Conservation (phyloP, 169 alveolate species). For the Theileria parva region DNA sequence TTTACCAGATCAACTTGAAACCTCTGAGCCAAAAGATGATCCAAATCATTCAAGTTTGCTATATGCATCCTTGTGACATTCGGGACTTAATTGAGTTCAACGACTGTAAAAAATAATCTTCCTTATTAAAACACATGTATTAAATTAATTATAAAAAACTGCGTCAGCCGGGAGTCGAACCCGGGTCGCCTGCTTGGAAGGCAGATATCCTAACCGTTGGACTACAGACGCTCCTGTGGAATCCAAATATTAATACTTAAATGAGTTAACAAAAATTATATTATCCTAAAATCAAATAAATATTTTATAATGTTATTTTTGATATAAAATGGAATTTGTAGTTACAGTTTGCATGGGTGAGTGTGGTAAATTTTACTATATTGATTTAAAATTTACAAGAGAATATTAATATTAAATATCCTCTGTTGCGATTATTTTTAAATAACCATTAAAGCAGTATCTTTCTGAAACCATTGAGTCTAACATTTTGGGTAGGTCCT, state of each 20-base stretch:
- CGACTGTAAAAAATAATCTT: constrained; percentile 3
- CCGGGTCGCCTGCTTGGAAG: constrained; percentile 99
- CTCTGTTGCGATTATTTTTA: constrained; percentile 6
- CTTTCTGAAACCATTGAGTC: neutral
- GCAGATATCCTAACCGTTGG: constrained; percentile 98
- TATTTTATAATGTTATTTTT: neutral
- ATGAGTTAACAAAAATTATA: neutral
- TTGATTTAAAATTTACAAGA: neutral
- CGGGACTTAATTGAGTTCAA: constrained; percentile 46
- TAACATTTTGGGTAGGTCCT: constrained; percentile 2
- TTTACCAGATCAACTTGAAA: constrained; percentile 31
- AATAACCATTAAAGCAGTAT: constrained; percentile 9
- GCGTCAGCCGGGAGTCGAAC: constrained; percentile 99
- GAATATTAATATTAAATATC: neutral
- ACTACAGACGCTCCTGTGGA: constrained; percentile 88
- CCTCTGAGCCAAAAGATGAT: constrained; percentile 57
- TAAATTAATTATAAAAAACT: constrained; percentile 37
- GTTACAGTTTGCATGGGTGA: neutral
- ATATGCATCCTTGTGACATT: constrained; percentile 70
- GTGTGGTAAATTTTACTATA: neutral
- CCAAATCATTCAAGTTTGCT: constrained; percentile 63
- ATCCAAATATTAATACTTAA: constrained; percentile 4
- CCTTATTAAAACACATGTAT: neutral
- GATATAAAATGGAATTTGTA: neutral
- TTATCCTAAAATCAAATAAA: neutral